phyloP scores from a whole-genome alignment of 768 basidiomycete genomes.

The Suillus plorans region DNA sequence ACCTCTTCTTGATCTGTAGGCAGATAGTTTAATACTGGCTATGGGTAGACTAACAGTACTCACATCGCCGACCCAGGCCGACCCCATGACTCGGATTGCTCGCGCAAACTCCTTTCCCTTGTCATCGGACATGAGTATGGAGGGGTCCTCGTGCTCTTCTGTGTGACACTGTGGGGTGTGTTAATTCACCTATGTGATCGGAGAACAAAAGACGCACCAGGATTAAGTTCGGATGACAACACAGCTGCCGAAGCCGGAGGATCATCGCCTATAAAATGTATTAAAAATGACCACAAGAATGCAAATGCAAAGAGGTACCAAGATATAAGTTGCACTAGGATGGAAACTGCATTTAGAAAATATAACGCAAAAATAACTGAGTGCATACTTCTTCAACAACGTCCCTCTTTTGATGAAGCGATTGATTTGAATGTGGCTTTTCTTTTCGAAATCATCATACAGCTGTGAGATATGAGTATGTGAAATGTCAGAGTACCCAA shows the following conservation, averaged over 20 bases:
- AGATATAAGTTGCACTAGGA: neutral
- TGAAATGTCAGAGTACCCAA: neutral
- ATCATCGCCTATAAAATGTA: constrained; percentile 56
- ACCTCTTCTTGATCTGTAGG: constrained; percentile 39
- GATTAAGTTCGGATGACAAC: constrained; percentile 71
- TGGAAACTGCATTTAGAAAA: neutral
- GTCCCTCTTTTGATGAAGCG: constrained; percentile 64
- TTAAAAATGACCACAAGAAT: constrained; percentile 38
- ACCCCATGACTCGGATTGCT: constrained; percentile 45
- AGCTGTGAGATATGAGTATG: constrained; percentile 34
- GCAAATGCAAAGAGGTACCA: neutral
- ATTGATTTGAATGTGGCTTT: constrained; percentile 53
- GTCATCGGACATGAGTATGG: constrained; percentile 45
- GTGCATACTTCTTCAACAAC: constrained; percentile 65
- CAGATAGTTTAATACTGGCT: neutral
- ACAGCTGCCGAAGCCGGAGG: constrained; percentile 71
- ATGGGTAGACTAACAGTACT: neutral
- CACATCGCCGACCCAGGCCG: constrained; percentile 35
- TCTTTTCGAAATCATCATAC: constrained; percentile 57
- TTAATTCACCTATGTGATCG: neutral
- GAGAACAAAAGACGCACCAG: constrained; percentile 40
- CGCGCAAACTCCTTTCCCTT: constrained; percentile 57
- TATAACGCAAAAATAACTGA: constrained; percentile 3
- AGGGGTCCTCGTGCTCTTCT: constrained; percentile 51
- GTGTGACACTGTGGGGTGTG: constrained; percentile 34